These are phyloP conservation scores for Pugionium dolabratum DNA, from an alignment of 345 rosid species.

Conservation along the genomic window DNA sequence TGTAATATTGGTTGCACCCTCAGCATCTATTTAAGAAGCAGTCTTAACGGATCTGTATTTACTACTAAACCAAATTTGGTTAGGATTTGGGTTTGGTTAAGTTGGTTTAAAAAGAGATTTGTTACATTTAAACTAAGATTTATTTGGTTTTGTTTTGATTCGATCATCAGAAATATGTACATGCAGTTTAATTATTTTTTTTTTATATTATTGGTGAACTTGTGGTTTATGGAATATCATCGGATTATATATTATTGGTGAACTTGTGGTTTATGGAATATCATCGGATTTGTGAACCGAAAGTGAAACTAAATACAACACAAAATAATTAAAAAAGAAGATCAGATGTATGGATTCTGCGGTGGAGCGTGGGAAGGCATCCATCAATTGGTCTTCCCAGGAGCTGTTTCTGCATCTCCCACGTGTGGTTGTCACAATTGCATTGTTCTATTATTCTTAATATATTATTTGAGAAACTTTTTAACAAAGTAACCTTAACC, in stretches of 20 bases:
- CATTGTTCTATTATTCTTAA: no score
- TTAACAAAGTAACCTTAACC: no score
- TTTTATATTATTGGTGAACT: background rate
- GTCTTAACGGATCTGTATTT: no score
- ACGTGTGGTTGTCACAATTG: constrained; percentile 33
- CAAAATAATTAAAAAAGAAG: background rate
- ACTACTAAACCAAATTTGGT: background rate
- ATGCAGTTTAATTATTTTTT: no score
- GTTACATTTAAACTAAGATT: background rate
- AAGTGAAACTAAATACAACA: background rate
- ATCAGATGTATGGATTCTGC: constrained; percentile 29
- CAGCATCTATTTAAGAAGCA: no score
- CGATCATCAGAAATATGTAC: background rate
- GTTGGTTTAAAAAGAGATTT: background rate
- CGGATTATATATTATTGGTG: no score
- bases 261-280: no score
- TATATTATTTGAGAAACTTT: no score
- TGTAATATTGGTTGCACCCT: no score
- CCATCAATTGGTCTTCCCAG: constrained; percentile 35
- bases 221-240: background rate
- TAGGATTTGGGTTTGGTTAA: constrained; percentile 24
- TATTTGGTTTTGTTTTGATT: background rate
- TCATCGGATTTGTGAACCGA: background rate
- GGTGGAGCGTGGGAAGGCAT: constrained; percentile 34
- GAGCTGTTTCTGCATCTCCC: constrained; percentile 31